phyloP scores from a whole-genome alignment of 768 basidiomycete genomes.

The Candolleomyces eurysporus region DNA sequence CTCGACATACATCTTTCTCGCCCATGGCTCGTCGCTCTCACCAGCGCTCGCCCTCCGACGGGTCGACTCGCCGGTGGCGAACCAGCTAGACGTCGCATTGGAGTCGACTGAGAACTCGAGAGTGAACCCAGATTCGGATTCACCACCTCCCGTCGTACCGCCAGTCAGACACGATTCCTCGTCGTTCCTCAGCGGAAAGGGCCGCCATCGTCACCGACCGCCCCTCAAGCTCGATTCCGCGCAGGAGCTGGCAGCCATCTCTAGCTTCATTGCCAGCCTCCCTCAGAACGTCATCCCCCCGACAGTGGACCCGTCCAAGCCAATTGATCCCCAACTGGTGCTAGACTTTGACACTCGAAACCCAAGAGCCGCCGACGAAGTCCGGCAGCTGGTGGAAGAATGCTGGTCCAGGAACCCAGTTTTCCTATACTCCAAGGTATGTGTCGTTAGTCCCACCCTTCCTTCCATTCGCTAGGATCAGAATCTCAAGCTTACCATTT shows the following conservation, averaged over 20 bases:
- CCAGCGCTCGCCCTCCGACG: conserved; percentile 34
- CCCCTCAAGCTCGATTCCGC: conserved; percentile 46
- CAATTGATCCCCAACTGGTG: conserved; percentile 79
- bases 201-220: conserved; percentile 24
- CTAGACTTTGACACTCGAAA: conserved; percentile 81
- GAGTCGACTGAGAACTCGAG: conserved; percentile 37
- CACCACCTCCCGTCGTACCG: conserved; percentile 16
- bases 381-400: conserved; percentile 55
- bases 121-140: conserved; percentile 13
- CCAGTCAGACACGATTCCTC: not conserved
- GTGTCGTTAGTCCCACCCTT: conserved; percentile 12
- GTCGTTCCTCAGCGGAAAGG: conserved; percentile 13
- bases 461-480: not conserved
- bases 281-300: conserved; percentile 74
- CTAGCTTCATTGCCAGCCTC: conserved; percentile 70
- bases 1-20: conserved; percentile 55
- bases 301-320: conserved; percentile 55
- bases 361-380: conserved; percentile 57
- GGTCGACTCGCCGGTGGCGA: conserved; percentile 25
- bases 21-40: conserved; percentile 41
- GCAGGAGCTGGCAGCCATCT: conserved; percentile 74
- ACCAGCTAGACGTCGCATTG: conserved; percentile 33
- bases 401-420: conserved; percentile 76
- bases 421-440: conserved; percentile 71
- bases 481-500: conserved; percentile 3